Base-by-base conservation (phyloP, 768 basidiomycete species). In the Lenzites betulinus region DNA sequence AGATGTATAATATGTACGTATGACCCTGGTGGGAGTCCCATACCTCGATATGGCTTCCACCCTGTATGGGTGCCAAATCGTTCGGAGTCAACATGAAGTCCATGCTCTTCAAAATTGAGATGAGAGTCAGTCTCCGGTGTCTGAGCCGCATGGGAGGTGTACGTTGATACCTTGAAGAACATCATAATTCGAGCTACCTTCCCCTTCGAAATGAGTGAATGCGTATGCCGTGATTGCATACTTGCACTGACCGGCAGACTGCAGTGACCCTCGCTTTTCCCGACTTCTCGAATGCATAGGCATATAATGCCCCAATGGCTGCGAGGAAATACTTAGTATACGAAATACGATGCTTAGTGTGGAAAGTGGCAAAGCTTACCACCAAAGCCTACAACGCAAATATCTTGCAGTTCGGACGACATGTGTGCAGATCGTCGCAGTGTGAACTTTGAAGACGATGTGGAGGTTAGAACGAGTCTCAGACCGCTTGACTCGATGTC, bases 251-350 rank as follows among this genome's bases (percentile, higher is more conserved):
- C 73, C 73, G 59, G 55, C 73, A 75, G 1, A 75, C 71, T 0
- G 70, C 73, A 3, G 73, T 75, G 4, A 74, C 63, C 28, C 64
- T 57, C 3, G 61, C 71, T 18, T 62, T 53, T 9, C 64, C 66
- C 1, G 68, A 71, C 26, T 61, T 60, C 35, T 73, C 65, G 1
- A 75, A 58, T 3, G 66, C 67, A 33, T 60, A 72, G 7, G 66
- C 69, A 52, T 75, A 75, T 6, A 74, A 26, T 16, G 73, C 65
- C 3, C 73, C 73, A 49, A 75, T 69, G 11, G 71, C 73, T 74
- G 33, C 7, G 12, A 20, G 13, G 15, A 0, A 16, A 23, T 23
- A 11, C 23, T 30, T 16, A 26, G 18, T 2, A 15, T 20, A 28
- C 25, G 4, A 3, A 1, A 39, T 46, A 20, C 11, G 22, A 44